Evolutionary conservation across 75 land plant species (phyloP).

Genomic region (Sequoiadendron giganteum): DNA sequence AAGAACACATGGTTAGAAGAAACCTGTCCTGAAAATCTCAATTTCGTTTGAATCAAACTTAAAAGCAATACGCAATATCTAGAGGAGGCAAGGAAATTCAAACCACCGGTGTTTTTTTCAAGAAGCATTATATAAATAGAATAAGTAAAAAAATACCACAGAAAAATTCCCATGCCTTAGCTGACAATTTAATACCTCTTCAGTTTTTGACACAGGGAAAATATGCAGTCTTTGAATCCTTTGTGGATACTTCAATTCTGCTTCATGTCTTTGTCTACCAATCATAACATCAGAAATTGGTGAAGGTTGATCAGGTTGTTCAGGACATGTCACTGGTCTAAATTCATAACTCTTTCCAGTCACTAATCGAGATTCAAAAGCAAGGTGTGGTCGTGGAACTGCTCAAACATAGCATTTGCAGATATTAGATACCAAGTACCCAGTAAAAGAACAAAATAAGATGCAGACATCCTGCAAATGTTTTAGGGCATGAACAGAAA

Average conservation of each 20-base stretch:
- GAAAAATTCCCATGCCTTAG: constrained; percentile 5
- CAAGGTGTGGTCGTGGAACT: constrained; percentile 81
- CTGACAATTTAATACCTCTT: constrained; percentile 40
- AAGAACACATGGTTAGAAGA: not conserved
- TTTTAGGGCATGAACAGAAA: not conserved
- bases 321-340: constrained; percentile 64
- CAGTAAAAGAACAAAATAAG: not conserved
- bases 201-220: constrained; percentile 73
- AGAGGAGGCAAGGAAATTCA: not conserved
- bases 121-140: not conserved
- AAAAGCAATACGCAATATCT: not conserved
- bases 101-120: not conserved
- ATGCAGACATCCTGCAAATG: not conserved
- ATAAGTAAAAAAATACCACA: not conserved
- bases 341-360: constrained; percentile 69
- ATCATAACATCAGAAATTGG: constrained; percentile 22
- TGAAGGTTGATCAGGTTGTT: constrained; percentile 39
- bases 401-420: constrained; percentile 14
- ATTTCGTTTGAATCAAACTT: not conserved
- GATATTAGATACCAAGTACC: not conserved
- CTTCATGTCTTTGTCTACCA: constrained; percentile 75
- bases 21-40: not conserved
- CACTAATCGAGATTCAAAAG: constrained; percentile 82
- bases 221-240: constrained; percentile 69
- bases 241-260: constrained; percentile 74